phyloP scores from a whole-genome alignment of 208 protist genomes.

The Crithidia acanthocephali region DNA sequence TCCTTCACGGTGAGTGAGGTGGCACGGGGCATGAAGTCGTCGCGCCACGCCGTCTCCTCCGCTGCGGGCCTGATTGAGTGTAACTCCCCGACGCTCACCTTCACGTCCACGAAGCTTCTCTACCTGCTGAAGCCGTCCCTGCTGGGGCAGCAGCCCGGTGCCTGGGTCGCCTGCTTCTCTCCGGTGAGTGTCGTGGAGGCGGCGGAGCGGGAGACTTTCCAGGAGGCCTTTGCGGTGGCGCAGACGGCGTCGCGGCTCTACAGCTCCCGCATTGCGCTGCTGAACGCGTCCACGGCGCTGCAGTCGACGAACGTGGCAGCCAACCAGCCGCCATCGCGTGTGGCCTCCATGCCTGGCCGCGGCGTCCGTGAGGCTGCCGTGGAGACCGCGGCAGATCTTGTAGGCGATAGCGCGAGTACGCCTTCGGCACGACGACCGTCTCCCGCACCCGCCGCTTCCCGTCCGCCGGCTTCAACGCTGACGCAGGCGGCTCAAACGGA shows the following conservation, averaged over 20 bases:
- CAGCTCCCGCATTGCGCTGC: conserved; percentile 46
- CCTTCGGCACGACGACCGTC: too few species aligned
- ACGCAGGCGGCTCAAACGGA: neutral
- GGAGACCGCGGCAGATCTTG: neutral
- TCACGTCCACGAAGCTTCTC: conserved; percentile 60
- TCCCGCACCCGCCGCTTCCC: neutral
- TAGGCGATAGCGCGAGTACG: neutral
- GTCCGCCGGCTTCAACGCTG: neutral
- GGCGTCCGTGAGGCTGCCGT: neutral
- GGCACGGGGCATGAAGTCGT: conserved; percentile 60
- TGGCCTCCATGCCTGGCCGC: neutral
- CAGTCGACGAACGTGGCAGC: neutral
- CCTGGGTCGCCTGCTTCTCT: conserved; percentile 77
- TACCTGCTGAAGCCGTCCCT: conserved; percentile 78
- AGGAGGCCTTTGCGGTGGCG: conserved; percentile 73
- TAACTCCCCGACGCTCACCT: conserved; percentile 51
- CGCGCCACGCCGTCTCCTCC: conserved; percentile 67
- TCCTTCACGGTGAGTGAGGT: conserved; percentile 70
- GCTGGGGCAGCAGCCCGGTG: conserved; percentile 61
- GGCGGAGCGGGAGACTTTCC: conserved; percentile 61
- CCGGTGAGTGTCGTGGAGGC: conserved; percentile 40
- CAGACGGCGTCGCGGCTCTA: conserved; percentile 58
- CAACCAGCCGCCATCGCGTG: neutral
- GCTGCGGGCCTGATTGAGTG: conserved; percentile 66
- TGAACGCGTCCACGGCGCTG: neutral